Evolutionary conservation across 2,329 filamentous ascomycete genomes (phyloP).

Genomic region (Stachybotrys echinatus): DNA sequence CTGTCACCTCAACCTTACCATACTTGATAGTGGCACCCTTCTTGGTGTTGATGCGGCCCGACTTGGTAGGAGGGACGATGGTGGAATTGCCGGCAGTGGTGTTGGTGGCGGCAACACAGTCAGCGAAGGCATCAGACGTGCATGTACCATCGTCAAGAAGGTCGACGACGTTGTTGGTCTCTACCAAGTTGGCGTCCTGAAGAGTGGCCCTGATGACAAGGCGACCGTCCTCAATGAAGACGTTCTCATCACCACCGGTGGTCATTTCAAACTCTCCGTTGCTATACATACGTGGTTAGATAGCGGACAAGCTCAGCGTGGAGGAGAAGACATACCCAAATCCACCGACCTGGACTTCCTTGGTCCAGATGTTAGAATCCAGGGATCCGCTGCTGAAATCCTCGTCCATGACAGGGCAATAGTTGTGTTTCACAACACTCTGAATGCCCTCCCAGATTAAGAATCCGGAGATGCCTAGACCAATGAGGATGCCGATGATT

Average conservation of each 20-base stretch:
- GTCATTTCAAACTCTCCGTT: conserved; percentile 81
- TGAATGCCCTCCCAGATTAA: conserved; percentile 70
- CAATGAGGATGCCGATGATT: conserved; percentile 63
- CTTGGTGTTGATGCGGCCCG: conserved; percentile 72
- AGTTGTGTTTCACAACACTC: conserved; percentile 69
- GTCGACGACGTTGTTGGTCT: conserved; percentile 62
- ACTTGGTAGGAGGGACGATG: conserved; percentile 72
- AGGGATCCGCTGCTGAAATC: conserved; percentile 55
- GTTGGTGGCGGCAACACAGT: conserved; percentile 69
- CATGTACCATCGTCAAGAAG: conserved; percentile 62
- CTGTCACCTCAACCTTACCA: conserved; percentile 74
- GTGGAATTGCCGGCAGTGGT: conserved; percentile 63
- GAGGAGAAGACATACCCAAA: conserved; percentile 56
- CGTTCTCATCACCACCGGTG: conserved; percentile 66
- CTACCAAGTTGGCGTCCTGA: conserved; percentile 62
- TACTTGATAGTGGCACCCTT: conserved; percentile 69
- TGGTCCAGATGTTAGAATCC: conserved; percentile 61
- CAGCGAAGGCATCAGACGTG: conserved; percentile 50
- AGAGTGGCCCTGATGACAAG: conserved; percentile 75
- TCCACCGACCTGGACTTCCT: conserved; percentile 70
- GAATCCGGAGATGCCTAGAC: conserved; percentile 62
- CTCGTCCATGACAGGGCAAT: conserved; percentile 64
- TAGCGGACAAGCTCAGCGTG: background rate
- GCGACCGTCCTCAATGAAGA: conserved; percentile 63
- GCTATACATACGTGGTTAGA: conserved; percentile 29